Evolutionary conservation across 2,329 filamentous ascomycete species (phyloP).

Genomic region (Nannizziopsis barbatae): DNA sequence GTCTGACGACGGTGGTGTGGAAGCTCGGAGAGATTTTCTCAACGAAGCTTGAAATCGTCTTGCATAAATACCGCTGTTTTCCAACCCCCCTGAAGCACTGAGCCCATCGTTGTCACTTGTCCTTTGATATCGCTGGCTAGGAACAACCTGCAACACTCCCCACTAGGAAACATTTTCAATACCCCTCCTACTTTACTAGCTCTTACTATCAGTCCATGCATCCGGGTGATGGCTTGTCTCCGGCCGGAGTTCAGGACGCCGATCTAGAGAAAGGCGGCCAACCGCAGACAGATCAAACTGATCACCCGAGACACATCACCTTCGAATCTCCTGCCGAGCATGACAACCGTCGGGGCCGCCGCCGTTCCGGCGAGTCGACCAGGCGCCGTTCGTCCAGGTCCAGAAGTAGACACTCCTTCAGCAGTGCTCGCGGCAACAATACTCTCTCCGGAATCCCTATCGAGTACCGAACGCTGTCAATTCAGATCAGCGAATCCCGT

Average conservation of each 20-base stretch:
- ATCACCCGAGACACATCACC: conserved; percentile 4
- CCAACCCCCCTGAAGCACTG: background rate
- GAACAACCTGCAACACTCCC: background rate
- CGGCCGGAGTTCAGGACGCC: background rate
- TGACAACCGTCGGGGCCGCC: conserved; percentile 1
- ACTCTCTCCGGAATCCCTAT: conserved; percentile 24
- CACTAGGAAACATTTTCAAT: background rate
- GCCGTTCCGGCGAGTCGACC: conserved; percentile 4
- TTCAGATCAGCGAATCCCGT: conserved; percentile 32
- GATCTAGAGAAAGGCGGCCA: conserved; percentile 6
- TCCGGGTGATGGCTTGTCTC: conserved; percentile 2
- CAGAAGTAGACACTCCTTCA: conserved; percentile 10
- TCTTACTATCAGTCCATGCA: background rate
- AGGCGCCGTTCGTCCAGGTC: conserved; percentile 8
- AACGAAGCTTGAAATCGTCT: background rate
- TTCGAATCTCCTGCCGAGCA: conserved; percentile 3
- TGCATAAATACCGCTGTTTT: conserved; percentile 9
- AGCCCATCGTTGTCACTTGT: background rate
- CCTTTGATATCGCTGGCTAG: background rate
- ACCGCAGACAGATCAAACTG: background rate
- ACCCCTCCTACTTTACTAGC: background rate
- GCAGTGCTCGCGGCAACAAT: conserved; percentile 8
- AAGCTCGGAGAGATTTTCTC: background rate
- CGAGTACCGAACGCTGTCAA: conserved; percentile 31
- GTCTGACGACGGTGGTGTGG: background rate